Evolutionary conservation across 2,329 filamentous ascomycete species (phyloP).

Genomic region (Arthroderma sp.): DNA sequence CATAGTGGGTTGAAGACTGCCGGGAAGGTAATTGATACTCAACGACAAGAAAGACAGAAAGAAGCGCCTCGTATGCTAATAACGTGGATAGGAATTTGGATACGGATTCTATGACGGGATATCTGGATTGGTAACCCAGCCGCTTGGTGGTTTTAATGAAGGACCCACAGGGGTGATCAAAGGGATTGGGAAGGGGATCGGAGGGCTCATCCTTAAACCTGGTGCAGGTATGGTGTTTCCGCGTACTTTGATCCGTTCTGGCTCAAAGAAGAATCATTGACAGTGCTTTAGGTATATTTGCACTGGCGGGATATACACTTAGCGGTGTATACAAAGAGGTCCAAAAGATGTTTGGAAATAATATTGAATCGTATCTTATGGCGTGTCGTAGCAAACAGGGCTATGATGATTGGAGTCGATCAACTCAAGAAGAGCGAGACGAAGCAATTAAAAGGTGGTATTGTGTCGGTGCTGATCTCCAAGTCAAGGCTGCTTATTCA

Average conservation of each 20-base stretch:
- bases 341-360: conserved; percentile 55
- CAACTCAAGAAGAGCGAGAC: conserved; percentile 45
- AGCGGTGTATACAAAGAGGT: conserved; percentile 71
- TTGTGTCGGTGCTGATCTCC: conserved; percentile 44
- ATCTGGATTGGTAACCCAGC: conserved; percentile 67
- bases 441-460: conserved; percentile 56
- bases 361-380: conserved; percentile 66
- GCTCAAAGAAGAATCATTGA: background rate
- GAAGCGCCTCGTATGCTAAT: conserved; percentile 1
- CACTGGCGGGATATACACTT: conserved; percentile 66
- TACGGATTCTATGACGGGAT: conserved; percentile 71
- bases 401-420: conserved; percentile 47
- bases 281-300: conserved; percentile 43
- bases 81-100: conserved; percentile 46
- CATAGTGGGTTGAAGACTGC: conserved; percentile 65
- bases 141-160: conserved; percentile 55
- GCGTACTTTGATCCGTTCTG: background rate
- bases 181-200: conserved; percentile 70
- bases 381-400: conserved; percentile 65
- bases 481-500: conserved; percentile 46
- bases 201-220: conserved; percentile 71
- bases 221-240: conserved; percentile 47
- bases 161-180: conserved; percentile 57
- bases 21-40: conserved; percentile 40
- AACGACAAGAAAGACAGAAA: background rate